A percentile compares a stretch with the other conserved stretches of the same genome.
These are phyloP conservation scores for Aspergillus nanangensis DNA, from an alignment of 495 filamentous ascomycete genomes.

Conservation along the genomic window DNA sequence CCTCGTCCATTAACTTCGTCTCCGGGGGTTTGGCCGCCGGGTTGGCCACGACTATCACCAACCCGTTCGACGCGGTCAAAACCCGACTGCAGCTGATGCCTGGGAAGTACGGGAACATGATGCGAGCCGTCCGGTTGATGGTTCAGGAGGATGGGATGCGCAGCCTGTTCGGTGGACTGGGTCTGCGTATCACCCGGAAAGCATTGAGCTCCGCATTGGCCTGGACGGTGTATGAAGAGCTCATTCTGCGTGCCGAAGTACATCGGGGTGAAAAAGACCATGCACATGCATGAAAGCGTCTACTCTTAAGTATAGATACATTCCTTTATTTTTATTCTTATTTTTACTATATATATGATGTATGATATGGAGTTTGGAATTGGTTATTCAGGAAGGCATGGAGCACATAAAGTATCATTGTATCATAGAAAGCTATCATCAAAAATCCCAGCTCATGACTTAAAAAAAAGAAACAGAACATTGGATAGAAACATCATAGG, in stretches of 20 bases:
- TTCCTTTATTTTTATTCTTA: neutral
- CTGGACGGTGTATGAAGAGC: slow-evolving; percentile 95
- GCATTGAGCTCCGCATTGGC: slow-evolving; percentile 86
- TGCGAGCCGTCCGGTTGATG: slow-evolving; percentile 70
- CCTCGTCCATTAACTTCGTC: slow-evolving; percentile 77
- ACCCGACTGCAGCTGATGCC: slow-evolving; percentile 91
- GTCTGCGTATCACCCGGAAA: slow-evolving; percentile 84
- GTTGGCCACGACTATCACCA: slow-evolving; percentile 80
- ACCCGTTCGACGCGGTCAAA: slow-evolving; percentile 96
- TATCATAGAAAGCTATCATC: slow-evolving; percentile 22
- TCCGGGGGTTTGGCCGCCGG: slow-evolving; percentile 76
- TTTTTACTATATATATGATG: neutral
- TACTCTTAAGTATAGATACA: neutral
- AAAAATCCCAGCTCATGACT: slow-evolving; percentile 25
- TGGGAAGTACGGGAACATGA: slow-evolving; percentile 77
- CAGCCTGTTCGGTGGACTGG: slow-evolving; percentile 82
- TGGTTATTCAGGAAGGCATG: slow-evolving; percentile 1
- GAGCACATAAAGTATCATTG: slow-evolving; percentile 2
- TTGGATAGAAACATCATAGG: too few species aligned
- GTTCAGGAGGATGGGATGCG: slow-evolving; percentile 74
- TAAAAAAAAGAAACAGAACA: slow-evolving; percentile 7
- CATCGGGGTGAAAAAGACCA: slow-evolving; percentile 43
- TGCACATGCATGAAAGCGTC: slow-evolving; percentile 4
- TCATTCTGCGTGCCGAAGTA: slow-evolving; percentile 72
- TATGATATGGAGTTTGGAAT: neutral